Evolutionary conservation across 371 early-diverging fungal species (phyloP).

Genomic region (Mortierella sp.): DNA sequence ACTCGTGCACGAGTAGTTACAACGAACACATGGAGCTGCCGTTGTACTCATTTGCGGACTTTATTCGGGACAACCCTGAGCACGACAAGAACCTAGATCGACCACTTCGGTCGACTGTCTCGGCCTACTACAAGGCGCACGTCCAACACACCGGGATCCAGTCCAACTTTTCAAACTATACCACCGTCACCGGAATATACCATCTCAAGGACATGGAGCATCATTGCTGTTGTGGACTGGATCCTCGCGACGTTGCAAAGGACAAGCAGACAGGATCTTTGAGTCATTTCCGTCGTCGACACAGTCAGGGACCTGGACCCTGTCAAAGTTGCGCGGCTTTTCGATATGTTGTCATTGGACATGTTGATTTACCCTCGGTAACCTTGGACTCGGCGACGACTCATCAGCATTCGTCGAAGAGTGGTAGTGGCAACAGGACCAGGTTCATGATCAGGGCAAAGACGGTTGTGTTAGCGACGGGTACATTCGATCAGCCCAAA

Average conservation of each 20-base stretch:
- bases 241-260: constrained; percentile 9
- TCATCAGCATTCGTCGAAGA: background rate
- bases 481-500: constrained; percentile 56
- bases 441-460: constrained; percentile 43
- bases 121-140: constrained; percentile 53
- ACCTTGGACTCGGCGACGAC: background rate
- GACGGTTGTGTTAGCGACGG: constrained; percentile 48
- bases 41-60: constrained; percentile 43
- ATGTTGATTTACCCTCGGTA: constrained; percentile 15
- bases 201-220: constrained; percentile 52
- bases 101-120: constrained; percentile 49
- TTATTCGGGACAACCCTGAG: constrained; percentile 43
- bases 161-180: constrained; percentile 42
- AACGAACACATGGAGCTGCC: constrained; percentile 58
- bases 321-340: constrained; percentile 31
- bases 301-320: background rate
- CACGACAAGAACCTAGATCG: constrained; percentile 35
- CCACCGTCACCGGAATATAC: constrained; percentile 49
- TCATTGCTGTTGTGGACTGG: constrained; percentile 51
- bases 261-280: background rate
- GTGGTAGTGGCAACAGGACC: constrained; percentile 12
- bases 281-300: background rate
- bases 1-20: constrained; percentile 24
- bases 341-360: constrained; percentile 49
- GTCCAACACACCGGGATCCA: constrained; percentile 34